A percentile compares a stretch with the other conserved stretches of the same genome.
These are phyloP conservation scores for Epichloe scottii DNA, from an alignment of 2,329 filamentous ascomycete genomes.

Conservation along the genomic window DNA sequence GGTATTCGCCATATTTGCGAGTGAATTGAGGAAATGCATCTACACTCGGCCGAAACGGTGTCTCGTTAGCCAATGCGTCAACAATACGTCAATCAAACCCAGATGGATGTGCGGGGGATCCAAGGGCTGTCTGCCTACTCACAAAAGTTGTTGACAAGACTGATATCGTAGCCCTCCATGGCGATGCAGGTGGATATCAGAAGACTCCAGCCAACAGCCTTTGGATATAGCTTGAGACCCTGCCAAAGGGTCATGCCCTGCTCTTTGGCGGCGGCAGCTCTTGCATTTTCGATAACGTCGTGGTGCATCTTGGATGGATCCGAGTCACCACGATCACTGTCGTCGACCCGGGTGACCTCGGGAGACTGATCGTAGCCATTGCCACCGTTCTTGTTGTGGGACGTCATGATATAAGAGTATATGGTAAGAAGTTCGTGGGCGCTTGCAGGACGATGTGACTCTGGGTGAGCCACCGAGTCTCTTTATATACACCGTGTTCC, in stretches of 20 bases:
- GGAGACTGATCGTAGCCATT: constrained; percentile 1
- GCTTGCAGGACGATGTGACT: neutral
- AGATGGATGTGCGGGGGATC: no score
- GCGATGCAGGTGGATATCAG: constrained; percentile 82
- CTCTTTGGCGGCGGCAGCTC: constrained; percentile 44
- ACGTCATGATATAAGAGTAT: neutral
- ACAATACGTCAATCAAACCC: no score
- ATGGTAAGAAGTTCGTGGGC: neutral
- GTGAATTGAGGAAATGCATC: constrained; percentile 46
- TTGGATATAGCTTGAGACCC: constrained; percentile 72
- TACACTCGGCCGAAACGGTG: constrained; percentile 10
- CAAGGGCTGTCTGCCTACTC: constrained; percentile 8
- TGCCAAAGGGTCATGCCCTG: constrained; percentile 61
- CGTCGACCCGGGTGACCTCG: constrained; percentile 7
- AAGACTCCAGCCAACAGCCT: constrained; percentile 72
- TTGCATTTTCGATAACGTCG: constrained; percentile 22
- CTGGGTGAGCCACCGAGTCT: neutral
- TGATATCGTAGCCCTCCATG: constrained; percentile 86
- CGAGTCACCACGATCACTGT: constrained; percentile 8
- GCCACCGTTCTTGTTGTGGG: neutral
- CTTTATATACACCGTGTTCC: neutral
- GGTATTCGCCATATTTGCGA: constrained; percentile 40
- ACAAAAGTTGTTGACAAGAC: constrained; percentile 72
- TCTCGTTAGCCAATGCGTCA: neutral
- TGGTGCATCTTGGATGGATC: constrained; percentile 15